phyloP scores from a whole-genome alignment of 768 basidiomycete species.

The Mycena pura region DNA sequence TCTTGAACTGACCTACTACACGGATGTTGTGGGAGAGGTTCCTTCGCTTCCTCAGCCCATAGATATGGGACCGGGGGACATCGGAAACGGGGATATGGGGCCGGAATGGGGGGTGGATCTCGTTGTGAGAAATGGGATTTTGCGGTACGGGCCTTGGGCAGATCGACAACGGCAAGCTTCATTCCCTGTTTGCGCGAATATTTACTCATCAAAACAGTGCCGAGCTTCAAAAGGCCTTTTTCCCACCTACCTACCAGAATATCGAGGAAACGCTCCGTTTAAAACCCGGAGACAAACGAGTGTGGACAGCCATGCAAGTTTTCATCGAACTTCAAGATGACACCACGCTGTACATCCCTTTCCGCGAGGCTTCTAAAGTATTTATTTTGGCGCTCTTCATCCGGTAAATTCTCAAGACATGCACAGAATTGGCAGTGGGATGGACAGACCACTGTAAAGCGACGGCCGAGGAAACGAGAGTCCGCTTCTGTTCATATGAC shows the following conservation, averaged over 20 bases:
- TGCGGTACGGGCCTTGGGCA: slow-evolving; percentile 96
- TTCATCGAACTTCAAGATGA: slow-evolving; percentile 83
- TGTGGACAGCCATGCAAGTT: slow-evolving; percentile 82
- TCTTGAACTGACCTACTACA: slow-evolving; percentile 86
- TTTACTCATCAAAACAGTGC: slow-evolving; percentile 48
- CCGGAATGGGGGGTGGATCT: slow-evolving; percentile 96
- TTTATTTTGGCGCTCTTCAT: background rate
- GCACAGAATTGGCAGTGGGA: slow-evolving; percentile 94
- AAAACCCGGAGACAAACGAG: slow-evolving; percentile 79
- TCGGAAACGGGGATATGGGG: slow-evolving; percentile 86
- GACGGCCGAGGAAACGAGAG: slow-evolving; percentile 63
- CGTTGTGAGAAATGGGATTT: slow-evolving; percentile 71
- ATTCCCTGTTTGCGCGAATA: background rate
- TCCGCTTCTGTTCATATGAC: slow-evolving; percentile 75
- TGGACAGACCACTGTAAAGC: slow-evolving; percentile 53
- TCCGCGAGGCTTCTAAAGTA: slow-evolving; percentile 90
- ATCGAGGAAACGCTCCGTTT: slow-evolving; percentile 60
- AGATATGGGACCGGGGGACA: slow-evolving; percentile 59
- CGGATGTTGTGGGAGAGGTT: slow-evolving; percentile 82
- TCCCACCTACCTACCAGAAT: slow-evolving; percentile 80
- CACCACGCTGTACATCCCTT: slow-evolving; percentile 84
- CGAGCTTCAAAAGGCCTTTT: slow-evolving; percentile 82
- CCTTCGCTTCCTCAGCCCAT: slow-evolving; percentile 46
- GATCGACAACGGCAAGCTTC: slow-evolving; percentile 83
- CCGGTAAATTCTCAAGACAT: slow-evolving; percentile 2